Percentiles rank a stretch among this genome's conserved stretches.
Evolutionary conservation across 1,284 basidiomycete species (phyloP).

Genomic region (Ceratobasidium sp.): DNA sequence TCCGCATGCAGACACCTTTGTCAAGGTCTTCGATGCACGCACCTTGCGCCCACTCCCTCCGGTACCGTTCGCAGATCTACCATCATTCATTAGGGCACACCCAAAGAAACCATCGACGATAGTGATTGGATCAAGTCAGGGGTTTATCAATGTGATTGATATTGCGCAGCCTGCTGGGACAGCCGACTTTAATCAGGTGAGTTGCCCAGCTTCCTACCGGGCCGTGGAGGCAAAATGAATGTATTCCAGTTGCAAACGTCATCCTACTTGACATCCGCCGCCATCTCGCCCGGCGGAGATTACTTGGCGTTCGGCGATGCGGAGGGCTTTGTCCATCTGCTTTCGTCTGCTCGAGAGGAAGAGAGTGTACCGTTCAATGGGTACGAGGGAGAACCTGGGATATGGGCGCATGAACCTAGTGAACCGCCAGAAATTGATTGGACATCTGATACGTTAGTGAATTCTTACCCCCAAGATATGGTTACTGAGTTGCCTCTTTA

Average conservation of each 20-base stretch:
- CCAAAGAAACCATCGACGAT: slow-evolving; percentile 85
- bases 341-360: slow-evolving; percentile 81
- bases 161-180: slow-evolving; percentile 75
- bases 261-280: slow-evolving; percentile 84
- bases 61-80: slow-evolving; percentile 89
- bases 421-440: slow-evolving; percentile 81
- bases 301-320: slow-evolving; percentile 95
- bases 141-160: slow-evolving; percentile 92
- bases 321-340: slow-evolving; percentile 86
- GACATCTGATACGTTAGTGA: slow-evolving; percentile 80
- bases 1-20: slow-evolving; percentile 90
- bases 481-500: slow-evolving; percentile 54
- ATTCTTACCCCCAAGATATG: not conserved
- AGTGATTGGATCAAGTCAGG: slow-evolving; percentile 85
- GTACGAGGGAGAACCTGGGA: slow-evolving; percentile 84
- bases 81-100: slow-evolving; percentile 87
- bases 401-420: slow-evolving; percentile 85
- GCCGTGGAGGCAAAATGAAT: not conserved
- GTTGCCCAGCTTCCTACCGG: slow-evolving; percentile 28
- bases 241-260: slow-evolving; percentile 62
- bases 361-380: slow-evolving; percentile 85
- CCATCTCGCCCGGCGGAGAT: slow-evolving; percentile 87
- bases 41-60: slow-evolving; percentile 84
- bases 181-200: slow-evolving; percentile 83
- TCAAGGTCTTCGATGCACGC: slow-evolving; percentile 93